These are phyloP conservation scores for Toxicodendron radicans DNA, from an alignment of 345 rosid species.

Conservation along the genomic window DNA sequence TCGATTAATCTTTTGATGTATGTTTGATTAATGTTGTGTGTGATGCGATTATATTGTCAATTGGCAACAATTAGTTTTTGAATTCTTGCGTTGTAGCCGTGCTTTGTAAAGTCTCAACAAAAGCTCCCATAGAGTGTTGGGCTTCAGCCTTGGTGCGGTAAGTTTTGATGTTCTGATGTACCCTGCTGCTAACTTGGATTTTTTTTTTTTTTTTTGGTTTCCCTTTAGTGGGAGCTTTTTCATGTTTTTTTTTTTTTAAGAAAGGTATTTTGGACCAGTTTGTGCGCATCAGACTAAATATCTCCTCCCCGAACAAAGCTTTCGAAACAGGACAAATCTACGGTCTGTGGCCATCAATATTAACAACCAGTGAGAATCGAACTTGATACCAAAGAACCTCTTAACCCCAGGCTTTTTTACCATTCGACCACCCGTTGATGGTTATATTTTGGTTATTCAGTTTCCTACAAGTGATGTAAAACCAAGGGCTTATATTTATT, in stretches of 20 bases:
- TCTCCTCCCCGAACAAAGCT: too few species aligned
- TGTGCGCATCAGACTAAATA: too few species aligned
- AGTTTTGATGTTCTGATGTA: neutral
- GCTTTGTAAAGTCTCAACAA: constrained; percentile 14
- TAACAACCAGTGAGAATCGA: too few species aligned
- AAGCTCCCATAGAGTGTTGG: neutral
- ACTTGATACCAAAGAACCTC: too few species aligned
- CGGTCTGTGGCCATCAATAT: too few species aligned
- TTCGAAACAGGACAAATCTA: too few species aligned
- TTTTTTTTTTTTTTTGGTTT: neutral
- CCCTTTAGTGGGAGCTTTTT: neutral
- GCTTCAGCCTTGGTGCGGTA: constrained; percentile 7
- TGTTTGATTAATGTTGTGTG: too few species aligned
- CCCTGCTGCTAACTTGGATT: constrained; percentile 21
- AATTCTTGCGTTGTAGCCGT: constrained; percentile 5
- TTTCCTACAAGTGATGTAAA: neutral
- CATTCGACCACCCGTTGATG: too few species aligned
- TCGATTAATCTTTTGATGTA: too few species aligned
- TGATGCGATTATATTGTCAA: neutral
- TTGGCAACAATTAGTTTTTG: constrained; percentile 19
- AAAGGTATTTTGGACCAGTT: too few species aligned
- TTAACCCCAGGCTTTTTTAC: too few species aligned
- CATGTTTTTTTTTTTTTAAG: too few species aligned
- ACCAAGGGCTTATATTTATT: neutral
- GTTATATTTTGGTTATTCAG: constrained; percentile 2